These are phyloP conservation scores for Sporisorium graminicola DNA, from an alignment of 1,284 basidiomycete genomes.

Conservation along the genomic window DNA sequence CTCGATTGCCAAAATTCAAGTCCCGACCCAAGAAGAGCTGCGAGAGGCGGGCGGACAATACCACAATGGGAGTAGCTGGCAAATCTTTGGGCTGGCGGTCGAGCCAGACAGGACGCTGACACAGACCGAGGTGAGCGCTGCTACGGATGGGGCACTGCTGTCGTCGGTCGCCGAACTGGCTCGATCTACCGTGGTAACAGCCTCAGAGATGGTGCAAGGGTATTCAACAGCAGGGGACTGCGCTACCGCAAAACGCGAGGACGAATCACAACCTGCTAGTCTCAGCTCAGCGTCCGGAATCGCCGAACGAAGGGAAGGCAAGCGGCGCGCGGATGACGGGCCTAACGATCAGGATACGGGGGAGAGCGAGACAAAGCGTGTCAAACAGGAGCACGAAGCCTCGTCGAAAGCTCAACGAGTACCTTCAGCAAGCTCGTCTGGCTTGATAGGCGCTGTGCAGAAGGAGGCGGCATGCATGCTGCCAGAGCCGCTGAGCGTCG, in stretches of 20 bases:
- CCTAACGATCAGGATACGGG: not conserved
- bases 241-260: not conserved
- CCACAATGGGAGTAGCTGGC: slow-evolving; percentile 36
- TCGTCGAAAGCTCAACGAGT: not conserved
- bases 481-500: slow-evolving; percentile 20
- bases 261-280: not conserved
- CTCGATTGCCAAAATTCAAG: slow-evolving; percentile 32
- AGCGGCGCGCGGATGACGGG: slow-evolving; percentile 30
- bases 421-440: not conserved
- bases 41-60: slow-evolving; percentile 22
- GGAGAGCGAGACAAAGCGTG: slow-evolving; percentile 16
- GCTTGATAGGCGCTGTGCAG: not conserved
- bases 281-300: not conserved
- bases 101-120: slow-evolving; percentile 34
- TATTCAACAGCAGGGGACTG: not conserved
- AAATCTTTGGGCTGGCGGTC: slow-evolving; percentile 47
- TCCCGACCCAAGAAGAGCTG: slow-evolving; percentile 42
- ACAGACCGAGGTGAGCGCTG: slow-evolving; percentile 29
- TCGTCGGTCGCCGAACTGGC: slow-evolving; percentile 49
- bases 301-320: slow-evolving; percentile 12
- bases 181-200: slow-evolving; percentile 18
- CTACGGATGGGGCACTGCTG: slow-evolving; percentile 37
- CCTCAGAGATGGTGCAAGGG: slow-evolving; percentile 9
- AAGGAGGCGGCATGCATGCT: slow-evolving; percentile 15
- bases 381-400: slow-evolving; percentile 12